These are phyloP conservation scores for Chimonanthus praecox DNA, from an alignment of 164 flowering plant species.

Conservation along the genomic window DNA sequence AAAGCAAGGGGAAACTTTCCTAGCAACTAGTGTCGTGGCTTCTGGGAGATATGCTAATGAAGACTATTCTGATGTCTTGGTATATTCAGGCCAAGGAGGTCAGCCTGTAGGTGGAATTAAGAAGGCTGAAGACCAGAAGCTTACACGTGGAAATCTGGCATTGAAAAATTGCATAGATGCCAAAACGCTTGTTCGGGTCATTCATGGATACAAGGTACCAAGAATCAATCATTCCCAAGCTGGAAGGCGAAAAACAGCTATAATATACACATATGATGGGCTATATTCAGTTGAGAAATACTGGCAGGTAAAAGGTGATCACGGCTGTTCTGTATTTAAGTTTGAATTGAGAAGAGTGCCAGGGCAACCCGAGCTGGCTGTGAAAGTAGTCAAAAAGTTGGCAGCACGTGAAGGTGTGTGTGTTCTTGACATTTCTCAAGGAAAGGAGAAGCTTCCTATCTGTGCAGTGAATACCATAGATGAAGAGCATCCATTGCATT, in stretches of 20 bases:
- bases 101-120: slow-evolving; percentile 34
- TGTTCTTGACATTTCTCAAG: slow-evolving; percentile 51
- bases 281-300: slow-evolving; percentile 51
- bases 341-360: slow-evolving; percentile 62
- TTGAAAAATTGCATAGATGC: slow-evolving; percentile 45
- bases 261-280: slow-evolving; percentile 70
- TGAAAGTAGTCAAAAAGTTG: slow-evolving; percentile 48
- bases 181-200: slow-evolving; percentile 62
- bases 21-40: slow-evolving; percentile 74
- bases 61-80: slow-evolving; percentile 38
- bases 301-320: slow-evolving; percentile 46
- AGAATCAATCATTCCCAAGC: slow-evolving; percentile 26
- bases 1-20: slow-evolving; percentile 23
- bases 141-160: slow-evolving; percentile 73
- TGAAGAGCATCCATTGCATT: slow-evolving; percentile 51
- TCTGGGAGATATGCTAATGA: slow-evolving; percentile 74
- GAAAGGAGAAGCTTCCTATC: slow-evolving; percentile 56
- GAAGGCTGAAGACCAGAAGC: slow-evolving; percentile 65
- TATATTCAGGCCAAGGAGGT: slow-evolving; percentile 79
- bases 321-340: slow-evolving; percentile 52
- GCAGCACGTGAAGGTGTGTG: slow-evolving; percentile 49
- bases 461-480: slow-evolving; percentile 65
- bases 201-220: slow-evolving; percentile 55
- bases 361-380: slow-evolving; percentile 74
- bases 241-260: slow-evolving; percentile 22